Conservation (phyloP, 2,329 filamentous ascomycete species). For the Aspergillus bombycis region DNA sequence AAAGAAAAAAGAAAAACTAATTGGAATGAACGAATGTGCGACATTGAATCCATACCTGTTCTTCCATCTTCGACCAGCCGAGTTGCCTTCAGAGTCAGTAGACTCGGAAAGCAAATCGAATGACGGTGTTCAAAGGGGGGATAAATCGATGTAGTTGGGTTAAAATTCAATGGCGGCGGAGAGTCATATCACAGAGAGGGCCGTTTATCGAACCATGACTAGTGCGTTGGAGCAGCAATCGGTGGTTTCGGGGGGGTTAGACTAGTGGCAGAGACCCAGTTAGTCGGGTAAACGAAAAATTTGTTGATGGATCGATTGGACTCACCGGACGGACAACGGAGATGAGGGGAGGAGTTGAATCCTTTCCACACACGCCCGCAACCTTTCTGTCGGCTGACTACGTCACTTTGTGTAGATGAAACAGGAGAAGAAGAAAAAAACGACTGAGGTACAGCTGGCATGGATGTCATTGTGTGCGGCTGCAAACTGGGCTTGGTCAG, state of each 20-base stretch:
- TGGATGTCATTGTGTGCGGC: slow-evolving; percentile 27
- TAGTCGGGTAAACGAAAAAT: slow-evolving; percentile 16
- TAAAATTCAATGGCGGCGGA: slow-evolving; percentile 26
- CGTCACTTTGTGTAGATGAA: slow-evolving; percentile 1
- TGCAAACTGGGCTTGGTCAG: slow-evolving; percentile 1
- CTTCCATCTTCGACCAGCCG: slow-evolving; percentile 49
- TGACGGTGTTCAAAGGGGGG: slow-evolving; percentile 17
- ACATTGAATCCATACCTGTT: slow-evolving; percentile 40
- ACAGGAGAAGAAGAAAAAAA: not conserved
- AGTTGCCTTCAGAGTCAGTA: slow-evolving; percentile 34
- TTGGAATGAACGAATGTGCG: not conserved
- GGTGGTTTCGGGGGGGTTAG: not conserved
- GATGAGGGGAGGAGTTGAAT: not conserved
- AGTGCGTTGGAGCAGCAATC: slow-evolving; percentile 5
- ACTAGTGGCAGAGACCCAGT: slow-evolving; percentile 17
- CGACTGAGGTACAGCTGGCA: not conserved
- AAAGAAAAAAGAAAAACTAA: slow-evolving; percentile 10
- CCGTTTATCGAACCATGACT: slow-evolving; percentile 14
- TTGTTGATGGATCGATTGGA: slow-evolving; percentile 7
- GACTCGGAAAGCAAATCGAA: slow-evolving; percentile 28
- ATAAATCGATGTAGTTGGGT: slow-evolving; percentile 20
- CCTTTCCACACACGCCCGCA: not conserved
- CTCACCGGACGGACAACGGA: slow-evolving; percentile 2
- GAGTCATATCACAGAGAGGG: slow-evolving; percentile 27
- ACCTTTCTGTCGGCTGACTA: not conserved